Percentiles rank a stretch among this genome's conserved stretches.
Conservation (phyloP, 257 asterid species). For the Solanum gandarillasii region DNA sequence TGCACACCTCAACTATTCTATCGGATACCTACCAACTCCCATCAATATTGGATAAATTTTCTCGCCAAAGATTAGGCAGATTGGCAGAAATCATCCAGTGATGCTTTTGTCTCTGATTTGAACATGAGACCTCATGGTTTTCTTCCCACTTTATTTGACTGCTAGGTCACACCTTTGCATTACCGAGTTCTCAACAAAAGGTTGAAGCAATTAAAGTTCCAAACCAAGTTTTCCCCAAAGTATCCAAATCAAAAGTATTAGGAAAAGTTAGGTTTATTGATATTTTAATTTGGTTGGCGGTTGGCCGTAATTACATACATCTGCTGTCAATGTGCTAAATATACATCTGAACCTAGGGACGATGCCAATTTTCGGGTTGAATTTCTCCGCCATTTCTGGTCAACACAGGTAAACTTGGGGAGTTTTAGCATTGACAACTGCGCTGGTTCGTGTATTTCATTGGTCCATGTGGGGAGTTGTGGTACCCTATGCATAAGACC, state of each 20-base stretch:
- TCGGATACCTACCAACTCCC: background rate
- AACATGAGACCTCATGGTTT: background rate
- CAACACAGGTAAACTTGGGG: background rate
- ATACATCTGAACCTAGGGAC: background rate
- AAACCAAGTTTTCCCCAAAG: background rate
- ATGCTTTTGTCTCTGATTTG: background rate
- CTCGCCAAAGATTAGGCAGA: background rate
- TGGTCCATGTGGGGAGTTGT: background rate
- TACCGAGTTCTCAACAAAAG: background rate
- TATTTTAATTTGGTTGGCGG: background rate
- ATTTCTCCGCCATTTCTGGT: background rate
- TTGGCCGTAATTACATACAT: background rate
- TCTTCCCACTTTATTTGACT: background rate
- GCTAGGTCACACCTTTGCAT: background rate
- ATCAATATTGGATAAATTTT: background rate
- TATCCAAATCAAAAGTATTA: background rate
- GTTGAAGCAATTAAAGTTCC: background rate
- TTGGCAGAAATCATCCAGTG: background rate
- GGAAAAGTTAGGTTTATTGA: background rate
- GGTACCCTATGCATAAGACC: background rate
- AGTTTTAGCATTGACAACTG: background rate
- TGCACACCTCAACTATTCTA: background rate
- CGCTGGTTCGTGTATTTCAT: background rate
- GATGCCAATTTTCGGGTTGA: background rate
- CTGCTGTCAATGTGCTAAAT: background rate